Conservation (phyloP, 2,329 filamentous ascomycete genomes). For the Lachnellula cervina region DNA sequence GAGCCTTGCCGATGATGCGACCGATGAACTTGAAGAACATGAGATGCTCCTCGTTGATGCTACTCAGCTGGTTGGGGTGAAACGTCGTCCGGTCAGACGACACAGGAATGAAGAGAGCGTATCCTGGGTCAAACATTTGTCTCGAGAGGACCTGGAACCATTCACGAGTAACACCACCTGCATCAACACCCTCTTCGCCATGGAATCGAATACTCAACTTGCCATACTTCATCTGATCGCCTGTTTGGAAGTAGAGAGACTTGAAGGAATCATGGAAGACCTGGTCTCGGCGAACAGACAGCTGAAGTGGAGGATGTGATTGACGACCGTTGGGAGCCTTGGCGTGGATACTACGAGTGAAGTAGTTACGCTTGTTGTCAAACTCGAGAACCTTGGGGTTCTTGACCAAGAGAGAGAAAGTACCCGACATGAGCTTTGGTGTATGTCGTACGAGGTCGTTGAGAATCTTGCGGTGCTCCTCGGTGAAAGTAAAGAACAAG, state of each 20-base stretch:
- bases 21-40: constrained; percentile 99
- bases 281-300: constrained; percentile 86
- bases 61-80: constrained; percentile 93
- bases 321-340: constrained; percentile 66
- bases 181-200: constrained; percentile 95
- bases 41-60: constrained; percentile 90
- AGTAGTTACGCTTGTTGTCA: constrained; percentile 99
- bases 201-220: constrained; percentile 98
- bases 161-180: constrained; percentile 93
- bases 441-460: constrained; percentile 97
- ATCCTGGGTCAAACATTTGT: constrained; percentile 99
- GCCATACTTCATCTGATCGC: constrained; percentile 97
- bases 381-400: constrained; percentile 99
- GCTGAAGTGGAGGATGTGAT: constrained; percentile 68
- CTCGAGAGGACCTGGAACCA: constrained; percentile 98
- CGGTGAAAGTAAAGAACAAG: constrained; percentile 95
- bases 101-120: constrained; percentile 92
- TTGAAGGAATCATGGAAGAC: constrained; percentile 99
- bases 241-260: constrained; percentile 93
- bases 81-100: constrained; percentile 97
- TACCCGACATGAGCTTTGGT: constrained; percentile 97
- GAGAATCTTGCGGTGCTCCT: constrained; percentile 94
- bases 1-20: constrained; percentile 93
- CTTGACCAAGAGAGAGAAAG: constrained; percentile 91
- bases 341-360: constrained; percentile 86